Evolutionary conservation across 768 basidiomycete genomes (phyloP), one percentile per base, ranked within the genome.

Genomic region (Hydnomerulius pinastri): DNA sequence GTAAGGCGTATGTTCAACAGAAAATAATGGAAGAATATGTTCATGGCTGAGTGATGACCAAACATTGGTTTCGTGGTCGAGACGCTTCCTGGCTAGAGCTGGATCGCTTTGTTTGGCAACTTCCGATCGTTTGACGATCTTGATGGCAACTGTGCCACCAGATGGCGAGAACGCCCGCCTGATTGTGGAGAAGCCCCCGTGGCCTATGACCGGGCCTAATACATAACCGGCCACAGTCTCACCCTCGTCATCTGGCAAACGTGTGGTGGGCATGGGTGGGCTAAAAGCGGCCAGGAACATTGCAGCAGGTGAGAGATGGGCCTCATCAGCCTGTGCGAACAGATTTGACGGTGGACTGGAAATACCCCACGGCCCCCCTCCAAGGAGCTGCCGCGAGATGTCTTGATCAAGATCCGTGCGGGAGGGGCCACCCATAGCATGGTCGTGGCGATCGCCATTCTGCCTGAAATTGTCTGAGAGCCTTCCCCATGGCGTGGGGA

Each of bases 1-100:
- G 51, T 80, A 79, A 36, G 76, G 54, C 0, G 82, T 80, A 58
- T 85, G 80, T 45, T 78, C 71, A 15, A 72, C 71, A 36, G 81
- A 75, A 65, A 94, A 91, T 37, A 96, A 81, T 10, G 93, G 92
- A 13, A 97, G 79, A 54, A 94, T 80, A 60, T 94, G 86, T 63
- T 92, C 90, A 65, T 95, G 93, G 44, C 79, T 82, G 58, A 93
- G 81, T 1, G 82, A 76, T 1, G 80, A 71, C 92, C 92, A 94
- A 12, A 90, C 72, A 11, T 72, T 63, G 11, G 83, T 81, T 73
- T 95, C 92, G 42, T 81, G 83, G 50, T 83, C 77, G 36, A 92
- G 75, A 38, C 79, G 80, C 52, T 78, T 80, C 53, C 74, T 77
- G 10, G 76, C 71, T 6, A 73, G 62, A 21, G 69, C 58, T 2